phyloP scores from a whole-genome alignment of 2,329 filamentous ascomycete species.

The Cladosporium cucumerinum region DNA sequence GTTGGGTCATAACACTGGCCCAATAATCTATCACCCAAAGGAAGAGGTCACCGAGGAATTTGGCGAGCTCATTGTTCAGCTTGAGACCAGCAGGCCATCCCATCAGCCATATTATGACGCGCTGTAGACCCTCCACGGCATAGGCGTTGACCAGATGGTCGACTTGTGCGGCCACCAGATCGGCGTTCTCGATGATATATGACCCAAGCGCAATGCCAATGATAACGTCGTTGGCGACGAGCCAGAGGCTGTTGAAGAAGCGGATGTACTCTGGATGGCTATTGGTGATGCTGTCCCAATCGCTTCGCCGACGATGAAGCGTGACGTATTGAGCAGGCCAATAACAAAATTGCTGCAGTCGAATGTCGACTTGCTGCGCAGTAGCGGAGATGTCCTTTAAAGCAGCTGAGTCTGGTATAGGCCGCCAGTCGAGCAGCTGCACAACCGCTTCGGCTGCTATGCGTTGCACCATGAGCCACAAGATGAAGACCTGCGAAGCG shows the following conservation, averaged over 20 bases:
- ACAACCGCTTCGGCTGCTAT: conserved; percentile 76
- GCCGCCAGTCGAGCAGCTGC: conserved; percentile 77
- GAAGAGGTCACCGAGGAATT: conserved; percentile 93
- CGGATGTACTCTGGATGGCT: conserved; percentile 97
- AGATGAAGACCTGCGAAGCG: conserved; percentile 67
- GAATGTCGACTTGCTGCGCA: conserved; percentile 94
- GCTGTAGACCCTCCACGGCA: conserved; percentile 81
- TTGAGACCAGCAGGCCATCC: conserved; percentile 93
- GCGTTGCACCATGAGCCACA: conserved; percentile 75
- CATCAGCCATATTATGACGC: conserved; percentile 93
- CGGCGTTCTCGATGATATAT: conserved; percentile 93
- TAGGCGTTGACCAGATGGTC: conserved; percentile 73
- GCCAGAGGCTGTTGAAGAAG: conserved; percentile 98
- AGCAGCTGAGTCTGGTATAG: conserved; percentile 72
- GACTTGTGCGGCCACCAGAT: conserved; percentile 77
- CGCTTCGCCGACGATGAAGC: conserved; percentile 78
- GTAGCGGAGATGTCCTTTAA: conserved; percentile 95
- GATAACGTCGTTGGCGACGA: conserved; percentile 97
- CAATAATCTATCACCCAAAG: conserved; percentile 99
- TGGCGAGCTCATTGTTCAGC: conserved; percentile 86
- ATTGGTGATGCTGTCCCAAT: conserved; percentile 93
- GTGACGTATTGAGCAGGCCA: conserved; percentile 97
- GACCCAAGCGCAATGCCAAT: conserved; percentile 95
- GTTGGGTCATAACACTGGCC: conserved; percentile 74
- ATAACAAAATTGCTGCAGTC: conserved; percentile 96